Evolutionary conservation across 2,329 filamentous ascomycete species (phyloP).

Genomic region (Stachybotrys chlorohalonatus): DNA sequence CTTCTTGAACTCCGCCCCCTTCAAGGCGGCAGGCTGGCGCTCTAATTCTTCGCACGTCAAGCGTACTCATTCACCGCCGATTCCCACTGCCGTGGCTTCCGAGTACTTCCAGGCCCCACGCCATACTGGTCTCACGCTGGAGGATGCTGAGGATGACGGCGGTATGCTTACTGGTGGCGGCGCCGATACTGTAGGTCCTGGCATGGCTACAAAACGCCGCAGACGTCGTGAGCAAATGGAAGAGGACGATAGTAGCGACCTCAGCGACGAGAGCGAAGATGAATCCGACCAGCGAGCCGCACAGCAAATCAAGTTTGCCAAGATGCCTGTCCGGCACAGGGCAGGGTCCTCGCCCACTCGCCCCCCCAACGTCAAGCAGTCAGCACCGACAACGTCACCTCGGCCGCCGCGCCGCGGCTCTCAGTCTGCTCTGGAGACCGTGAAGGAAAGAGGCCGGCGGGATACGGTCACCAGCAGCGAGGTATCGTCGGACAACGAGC

Average conservation of each 20-base stretch:
- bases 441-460: slow-evolving; percentile 59
- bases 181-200: slow-evolving; percentile 60
- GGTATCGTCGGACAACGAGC: slow-evolving; percentile 74
- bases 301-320: slow-evolving; percentile 90
- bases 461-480: slow-evolving; percentile 78
- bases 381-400: slow-evolving; percentile 35
- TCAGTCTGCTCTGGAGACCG: slow-evolving; percentile 59
- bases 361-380: slow-evolving; percentile 51
- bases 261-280: slow-evolving; percentile 78
- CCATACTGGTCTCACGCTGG: slow-evolving; percentile 52
- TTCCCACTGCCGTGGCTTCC: slow-evolving; percentile 71
- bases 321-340: slow-evolving; percentile 82
- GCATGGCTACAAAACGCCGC: slow-evolving; percentile 57
- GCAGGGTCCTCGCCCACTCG: slow-evolving; percentile 84
- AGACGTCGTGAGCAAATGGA: slow-evolving; percentile 65
- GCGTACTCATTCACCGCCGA: slow-evolving; percentile 77
- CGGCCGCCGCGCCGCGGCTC: slow-evolving; percentile 54
- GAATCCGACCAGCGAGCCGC: slow-evolving; percentile 66
- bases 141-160: slow-evolving; percentile 64
- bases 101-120: slow-evolving; percentile 75
- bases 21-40: slow-evolving; percentile 76
- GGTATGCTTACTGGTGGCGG: slow-evolving; percentile 62
- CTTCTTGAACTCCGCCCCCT: slow-evolving; percentile 70
- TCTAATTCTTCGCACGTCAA: slow-evolving; percentile 67
- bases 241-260: slow-evolving; percentile 77